Evolutionary conservation across 352 stramenopile genomes (phyloP), one percentile per base, ranked within the genome.

Genomic region (Aphanomyces stellatus): DNA sequence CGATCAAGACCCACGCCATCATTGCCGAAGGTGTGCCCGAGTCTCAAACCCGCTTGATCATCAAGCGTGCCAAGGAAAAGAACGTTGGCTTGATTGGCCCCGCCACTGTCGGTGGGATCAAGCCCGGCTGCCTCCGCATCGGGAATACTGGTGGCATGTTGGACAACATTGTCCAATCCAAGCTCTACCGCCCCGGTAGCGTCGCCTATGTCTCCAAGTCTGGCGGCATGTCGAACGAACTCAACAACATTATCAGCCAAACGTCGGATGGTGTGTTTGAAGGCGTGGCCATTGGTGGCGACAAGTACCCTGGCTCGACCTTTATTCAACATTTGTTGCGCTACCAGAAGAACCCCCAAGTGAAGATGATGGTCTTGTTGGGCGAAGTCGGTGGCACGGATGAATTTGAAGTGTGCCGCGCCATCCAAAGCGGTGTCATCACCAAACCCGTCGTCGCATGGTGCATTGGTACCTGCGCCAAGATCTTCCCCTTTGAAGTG

Each of bases 111-210:
- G 96, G 96, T 60, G 96, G 96, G 46, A 98, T 99, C 76, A 97
- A 98, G 78, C 95, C 95, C 55, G 96, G 96, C 41, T 98, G 96
- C 74, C 88, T 99, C 73, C 87, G 95, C 68, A 98, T 99, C 70
- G 96, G 96, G 69, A 98, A 99, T 81, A 98, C 96, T 15, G 96
- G 93, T 71, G 96, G 96, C 49, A 99, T 98, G 95, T 81, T 99
- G 22, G 96, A 99, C 74, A 99, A 99, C 80, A 98, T 99, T 73
- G 90, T 98, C 53, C 94, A 98, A 73, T 97, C 85, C 37, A 99
- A 99, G 85, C 79, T 99, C 33, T 98, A 98, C 77, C 88, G 94
- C 37, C 93, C 95, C 28, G 95, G 96, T 40, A 97, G 87, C 51
- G 95, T 99, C 51, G 93, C 92, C 28, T 99, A 98, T 75, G 96